Base-by-base conservation (phyloP, 345 rosid genomes). In the Gossypium anomalum region DNA sequence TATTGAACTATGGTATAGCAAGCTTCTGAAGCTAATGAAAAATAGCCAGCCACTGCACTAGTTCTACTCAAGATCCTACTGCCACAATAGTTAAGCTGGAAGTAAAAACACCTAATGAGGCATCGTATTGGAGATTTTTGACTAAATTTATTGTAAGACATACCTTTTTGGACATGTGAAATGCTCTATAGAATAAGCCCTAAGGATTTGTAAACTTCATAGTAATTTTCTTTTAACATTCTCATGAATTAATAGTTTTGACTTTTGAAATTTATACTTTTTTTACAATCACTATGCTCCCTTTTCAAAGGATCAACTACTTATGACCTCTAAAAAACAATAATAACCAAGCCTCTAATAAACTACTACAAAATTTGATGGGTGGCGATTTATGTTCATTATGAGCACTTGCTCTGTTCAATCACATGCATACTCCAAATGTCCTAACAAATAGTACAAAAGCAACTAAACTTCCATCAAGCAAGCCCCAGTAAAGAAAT, bases 181-280 rank as follows among this genome's bases (percentile, higher is more conserved):
- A 68, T 68, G 58, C 72, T 15, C 19, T 25, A 68, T 38, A 49
- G 72, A 48, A 68, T 27, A 9, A 27, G 43, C 22, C 9, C 53
- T 1, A 9, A 23, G 38, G 58, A 29, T 49, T 68, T 25, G 44
- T 71, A 66, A 55, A 80, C 90, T 63, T 74, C 87, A 25, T 81
- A 66, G 71, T 86, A 49, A 15, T 41, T 23, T 48, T 27, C 17
- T 69, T 25, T 41, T 5, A 34, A 65, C 43, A 51, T 27, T 34
- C 59, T 10, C 38, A 8, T 69, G 68, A 34, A 48, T 65, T 43
- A 43, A n/a, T n/a, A 22, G 12, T 38, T 55, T 67, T 65, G 52
- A 51, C 19, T 38, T 55, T 67, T 65, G 52, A 51, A 43, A 14
- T 64, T 63, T 64, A 64, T 64, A 11, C n/a, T 2, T 9, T 7